Base-by-base conservation (phyloP, 495 filamentous ascomycete species). In the Aspergillus kassunensis region DNA sequence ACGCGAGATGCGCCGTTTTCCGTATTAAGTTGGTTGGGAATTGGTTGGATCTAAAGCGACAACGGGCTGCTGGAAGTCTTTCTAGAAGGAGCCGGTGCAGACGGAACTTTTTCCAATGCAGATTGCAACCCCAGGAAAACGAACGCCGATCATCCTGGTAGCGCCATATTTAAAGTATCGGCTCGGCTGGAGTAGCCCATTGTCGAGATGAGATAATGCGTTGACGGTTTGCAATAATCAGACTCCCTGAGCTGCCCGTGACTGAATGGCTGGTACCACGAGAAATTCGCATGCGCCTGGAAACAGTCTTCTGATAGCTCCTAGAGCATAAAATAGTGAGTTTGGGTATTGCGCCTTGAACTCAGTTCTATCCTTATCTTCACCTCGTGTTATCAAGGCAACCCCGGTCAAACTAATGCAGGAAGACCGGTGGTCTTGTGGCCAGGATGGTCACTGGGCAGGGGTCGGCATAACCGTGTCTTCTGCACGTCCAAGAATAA, bases 271-370 rank as follows among this genome's bases (percentile, higher is more conserved):
- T 46, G 23, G 55, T 53, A 21, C 49, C n/a, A 53, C 55, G 31
- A 20, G 16, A 49, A 16, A 44, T 20, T 44, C 16, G 44, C 55
- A 57, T 53, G 55, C 49, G 49, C 44, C 27, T 42, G 8, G 33
- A 20, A 35, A 49, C 21, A 20, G 55, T 58, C 51, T 58, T 18
- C 55, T 58, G 55, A 58, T 54, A 29, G 6, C 34, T 44, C 25
- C 51, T 29, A 35, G 4, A 37, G 36, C 19, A 25, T 20, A 44
- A 37, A 12, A 19, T 15, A 11, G 18, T 35, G 9, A 20, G 10
- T 10, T 9, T 44, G 29, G 31, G 3, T 21, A 29, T 37, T 27
- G 20, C 1, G 20, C 7, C 0, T 34, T 44, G 18, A 6, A 11
- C 11, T 20, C 31, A 23, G 27, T n/a, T 33, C 8, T 8, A 43